Conservation (phyloP, 2,329 filamentous ascomycete species). For the Fusarium musae region DNA sequence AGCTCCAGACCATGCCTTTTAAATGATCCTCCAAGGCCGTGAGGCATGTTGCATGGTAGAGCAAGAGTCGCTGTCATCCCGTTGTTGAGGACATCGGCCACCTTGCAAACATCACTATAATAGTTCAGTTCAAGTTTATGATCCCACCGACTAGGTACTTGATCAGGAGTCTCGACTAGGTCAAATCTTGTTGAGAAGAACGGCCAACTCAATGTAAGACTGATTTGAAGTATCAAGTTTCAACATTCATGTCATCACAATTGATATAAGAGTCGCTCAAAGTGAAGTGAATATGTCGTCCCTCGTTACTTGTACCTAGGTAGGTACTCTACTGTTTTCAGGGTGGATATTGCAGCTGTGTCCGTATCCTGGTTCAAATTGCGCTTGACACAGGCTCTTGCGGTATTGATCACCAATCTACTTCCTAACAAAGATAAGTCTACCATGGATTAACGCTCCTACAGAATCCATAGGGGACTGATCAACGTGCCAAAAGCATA, state of each 20-base stretch:
- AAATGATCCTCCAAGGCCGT: background rate
- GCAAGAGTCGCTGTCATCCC: background rate
- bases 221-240: background rate
- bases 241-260: background rate
- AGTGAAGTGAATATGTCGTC: background rate
- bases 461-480: conserved; percentile 14
- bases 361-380: background rate
- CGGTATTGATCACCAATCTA: background rate
- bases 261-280: background rate
- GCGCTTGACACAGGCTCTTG: conserved; percentile 17
- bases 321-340: background rate
- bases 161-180: conserved; percentile 1
- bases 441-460: background rate
- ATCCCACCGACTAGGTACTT: background rate
- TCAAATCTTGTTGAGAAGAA: conserved; percentile 4
- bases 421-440: background rate
- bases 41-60: background rate
- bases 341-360: background rate
- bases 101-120: background rate
- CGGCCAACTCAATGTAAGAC: background rate
- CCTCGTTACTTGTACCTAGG: background rate
- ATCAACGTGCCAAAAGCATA: conserved; percentile 33
- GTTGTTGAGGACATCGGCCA: background rate
- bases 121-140: conserved; percentile 1
- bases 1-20: background rate